phyloP scores from a whole-genome alignment of 331 rosid species.

The Malus hybrid region DNA sequence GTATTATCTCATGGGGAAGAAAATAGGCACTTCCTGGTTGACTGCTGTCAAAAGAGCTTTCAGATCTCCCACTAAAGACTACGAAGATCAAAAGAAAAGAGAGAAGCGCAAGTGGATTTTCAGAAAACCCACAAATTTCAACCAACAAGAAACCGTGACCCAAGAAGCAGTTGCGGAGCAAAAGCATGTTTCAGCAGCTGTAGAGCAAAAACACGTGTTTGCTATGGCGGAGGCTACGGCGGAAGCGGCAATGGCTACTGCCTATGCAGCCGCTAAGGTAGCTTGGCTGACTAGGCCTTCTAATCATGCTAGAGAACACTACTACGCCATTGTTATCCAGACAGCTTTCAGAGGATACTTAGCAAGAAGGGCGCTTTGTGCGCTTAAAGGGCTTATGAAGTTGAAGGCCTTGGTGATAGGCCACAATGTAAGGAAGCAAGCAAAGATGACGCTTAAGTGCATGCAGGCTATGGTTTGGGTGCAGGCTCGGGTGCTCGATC shows the following conservation, averaged over 20 bases:
- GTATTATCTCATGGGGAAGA: slow-evolving; percentile 76
- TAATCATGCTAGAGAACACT: slow-evolving; percentile 34
- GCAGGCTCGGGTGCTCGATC: slow-evolving; percentile 80
- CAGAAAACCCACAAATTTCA: slow-evolving; percentile 39
- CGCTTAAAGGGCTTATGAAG: slow-evolving; percentile 85
- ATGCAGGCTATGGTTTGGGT: slow-evolving; percentile 93
- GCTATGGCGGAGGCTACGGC: slow-evolving; percentile 73
- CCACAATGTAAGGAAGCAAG: slow-evolving; percentile 90
- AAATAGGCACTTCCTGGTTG: slow-evolving; percentile 78
- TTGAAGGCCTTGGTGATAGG: slow-evolving; percentile 94
- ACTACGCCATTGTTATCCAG: slow-evolving; percentile 61
- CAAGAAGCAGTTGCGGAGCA: slow-evolving; percentile 10
- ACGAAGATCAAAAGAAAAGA: slow-evolving; percentile 55
- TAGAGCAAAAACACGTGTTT: slow-evolving; percentile 62
- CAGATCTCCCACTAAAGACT: slow-evolving; percentile 94
- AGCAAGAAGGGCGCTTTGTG: slow-evolving; percentile 91
- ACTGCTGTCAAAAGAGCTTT: slow-evolving; percentile 97
- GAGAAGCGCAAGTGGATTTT: slow-evolving; percentile 86
- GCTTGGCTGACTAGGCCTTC: slow-evolving; percentile 52
- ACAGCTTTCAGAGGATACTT: slow-evolving; percentile 89
- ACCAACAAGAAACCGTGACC: slow-evolving; percentile 39
- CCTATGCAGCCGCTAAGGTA: slow-evolving; percentile 57
- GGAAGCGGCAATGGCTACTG: slow-evolving; percentile 77
- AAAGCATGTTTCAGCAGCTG: slow-evolving; percentile 15
- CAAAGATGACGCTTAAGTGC: slow-evolving; percentile 85